Evolutionary conservation across 345 rosid genomes (phyloP), one percentile per base, ranked within the genome.

Genomic region (Erysimum cheiranthoides): DNA sequence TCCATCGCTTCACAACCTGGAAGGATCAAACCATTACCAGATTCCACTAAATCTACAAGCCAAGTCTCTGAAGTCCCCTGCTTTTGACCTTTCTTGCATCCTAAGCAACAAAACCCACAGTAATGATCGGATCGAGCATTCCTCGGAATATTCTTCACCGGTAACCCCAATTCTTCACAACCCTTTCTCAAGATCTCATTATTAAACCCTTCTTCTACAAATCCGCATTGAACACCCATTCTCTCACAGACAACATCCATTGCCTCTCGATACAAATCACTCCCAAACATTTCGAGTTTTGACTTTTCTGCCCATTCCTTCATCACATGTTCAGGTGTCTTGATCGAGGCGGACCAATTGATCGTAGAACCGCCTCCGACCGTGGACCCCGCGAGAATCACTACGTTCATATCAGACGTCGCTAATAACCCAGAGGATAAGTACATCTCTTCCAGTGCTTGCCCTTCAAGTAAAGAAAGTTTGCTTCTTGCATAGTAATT

Each of bases 361-460:
- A 93, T 74, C 0, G 98, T 73, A 0, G 97, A 93, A 9, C 95
- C 98, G 4, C 98, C 98, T 61, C 96, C 96, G 11, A 93, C 94
- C 0, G 96, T 90, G 0, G 97, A 87, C 5, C 98, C 97, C 0
- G 93, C 97, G 10, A 93, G 90, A 4, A 93, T 5, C 36, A 84
- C 68, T 6, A 81, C 63, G 13, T 86, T 83, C 85, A 72, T 81
- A 57, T 90, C 90, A 16, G 86, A 82, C 0, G 93, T 93, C 0
- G 87, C 87, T 30, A 86, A 4, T 66, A 87, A 12, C 43, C 96
- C 98, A 0, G 83, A 82, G 2, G 82, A 77, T 43, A 87, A 63
- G 66, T 90, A 90, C 96, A 93, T 90, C 56, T 89, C 88, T 50
- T 90, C 92, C 87, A 88, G 61, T 8, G 90, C 62, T 31, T 82